These are phyloP conservation scores for Calonectria naviculata DNA, from an alignment of 2,329 filamentous ascomycete species.

Conservation along the genomic window DNA sequence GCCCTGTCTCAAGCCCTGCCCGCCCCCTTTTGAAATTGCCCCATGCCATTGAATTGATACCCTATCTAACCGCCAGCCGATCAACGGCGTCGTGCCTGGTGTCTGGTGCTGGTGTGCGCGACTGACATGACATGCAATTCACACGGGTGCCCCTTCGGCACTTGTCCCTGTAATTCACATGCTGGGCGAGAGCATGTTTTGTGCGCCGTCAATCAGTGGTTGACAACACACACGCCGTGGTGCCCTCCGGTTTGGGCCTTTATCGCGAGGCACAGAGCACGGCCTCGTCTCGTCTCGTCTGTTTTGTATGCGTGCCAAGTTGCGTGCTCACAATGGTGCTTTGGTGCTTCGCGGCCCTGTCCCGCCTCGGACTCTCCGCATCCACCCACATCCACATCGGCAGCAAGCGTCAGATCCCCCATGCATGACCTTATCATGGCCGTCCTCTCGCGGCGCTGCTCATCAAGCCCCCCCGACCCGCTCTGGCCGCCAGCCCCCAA, in stretches of 20 bases:
- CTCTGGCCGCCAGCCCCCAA: slow-evolving; percentile 13
- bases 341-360: slow-evolving; percentile 13
- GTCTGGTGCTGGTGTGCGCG: too few relatives aligned
- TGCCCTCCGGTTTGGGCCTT: background rate
- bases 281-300: background rate
- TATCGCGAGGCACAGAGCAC: background rate
- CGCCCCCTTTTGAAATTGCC: background rate
- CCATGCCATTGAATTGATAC: slow-evolving; percentile 5
- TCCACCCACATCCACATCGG: slow-evolving; percentile 24
- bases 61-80: background rate
- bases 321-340: background rate
- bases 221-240: slow-evolving; percentile 9
- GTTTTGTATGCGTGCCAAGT: slow-evolving; percentile 1
- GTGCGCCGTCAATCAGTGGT: background rate
- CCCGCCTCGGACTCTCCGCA: slow-evolving; percentile 37
- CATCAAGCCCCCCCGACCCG: slow-evolving; percentile 16
- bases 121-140: background rate
- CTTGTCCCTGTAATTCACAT: background rate
- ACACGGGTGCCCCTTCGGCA: slow-evolving; percentile 4
- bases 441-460: slow-evolving; percentile 26
- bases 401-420: slow-evolving; percentile 39
- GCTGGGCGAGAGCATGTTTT: background rate
- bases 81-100: background rate
- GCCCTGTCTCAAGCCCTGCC: background rate
- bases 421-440: slow-evolving; percentile 42